These are phyloP conservation scores for Dicorynia guianensis DNA, from an alignment of 306 rosid species.

Conservation along the genomic window DNA sequence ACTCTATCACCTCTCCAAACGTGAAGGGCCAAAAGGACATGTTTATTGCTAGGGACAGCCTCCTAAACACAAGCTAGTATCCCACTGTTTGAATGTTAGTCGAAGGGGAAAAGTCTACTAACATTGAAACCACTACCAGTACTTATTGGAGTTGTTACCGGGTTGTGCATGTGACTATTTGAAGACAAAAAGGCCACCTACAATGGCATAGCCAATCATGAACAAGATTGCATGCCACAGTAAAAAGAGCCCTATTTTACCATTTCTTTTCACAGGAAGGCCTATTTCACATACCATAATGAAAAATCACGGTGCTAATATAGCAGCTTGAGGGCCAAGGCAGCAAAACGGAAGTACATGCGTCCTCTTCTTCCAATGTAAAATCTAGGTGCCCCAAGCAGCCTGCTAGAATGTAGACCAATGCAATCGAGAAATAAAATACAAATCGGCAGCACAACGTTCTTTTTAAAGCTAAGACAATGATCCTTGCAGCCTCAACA, in stretches of 20 bases:
- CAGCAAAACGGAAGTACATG: neutral
- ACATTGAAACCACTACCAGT: no score
- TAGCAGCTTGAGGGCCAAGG: neutral
- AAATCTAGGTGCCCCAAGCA: no score
- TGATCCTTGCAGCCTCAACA: neutral
- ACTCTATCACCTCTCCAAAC: neutral
- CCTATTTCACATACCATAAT: neutral
- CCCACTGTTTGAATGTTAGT: neutral
- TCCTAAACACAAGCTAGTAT: no score
- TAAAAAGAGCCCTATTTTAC: constrained; percentile 26
- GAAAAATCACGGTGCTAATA: constrained; percentile 14
- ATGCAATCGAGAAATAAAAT: neutral
- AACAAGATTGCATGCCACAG: constrained; percentile 47
- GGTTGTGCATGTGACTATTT: constrained; percentile 21
- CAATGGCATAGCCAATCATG: no score
- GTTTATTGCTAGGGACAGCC: neutral
- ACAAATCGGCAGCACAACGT: neutral
- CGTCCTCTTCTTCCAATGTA: neutral
- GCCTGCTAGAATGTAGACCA: neutral
- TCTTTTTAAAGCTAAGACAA: neutral
- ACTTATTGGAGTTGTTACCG: constrained; percentile 4
- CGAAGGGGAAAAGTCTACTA: constrained; percentile 36
- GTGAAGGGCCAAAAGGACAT: neutral
- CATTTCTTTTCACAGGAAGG: neutral
- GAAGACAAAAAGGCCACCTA: constrained; percentile 1